A percentile compares a stretch with the other conserved stretches of the same genome.
Conservation (phyloP, 2,329 filamentous ascomycete genomes). For the Epichloe bromicola region DNA sequence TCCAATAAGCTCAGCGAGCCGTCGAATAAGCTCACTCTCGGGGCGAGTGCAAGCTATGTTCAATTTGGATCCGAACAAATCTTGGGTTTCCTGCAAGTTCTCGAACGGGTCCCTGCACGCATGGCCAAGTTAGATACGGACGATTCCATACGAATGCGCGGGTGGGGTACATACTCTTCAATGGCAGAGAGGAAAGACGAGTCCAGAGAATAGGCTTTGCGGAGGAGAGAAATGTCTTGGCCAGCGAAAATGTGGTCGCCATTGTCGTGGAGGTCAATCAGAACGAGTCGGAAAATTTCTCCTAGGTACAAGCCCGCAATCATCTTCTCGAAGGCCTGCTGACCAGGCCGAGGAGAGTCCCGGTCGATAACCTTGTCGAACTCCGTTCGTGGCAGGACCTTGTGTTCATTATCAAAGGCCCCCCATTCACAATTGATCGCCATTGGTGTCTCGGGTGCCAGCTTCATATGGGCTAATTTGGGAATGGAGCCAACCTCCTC, state of each 20-base stretch:
- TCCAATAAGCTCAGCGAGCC: conserved; percentile 84
- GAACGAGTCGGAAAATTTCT: conserved; percentile 81
- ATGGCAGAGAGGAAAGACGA: conserved; percentile 87
- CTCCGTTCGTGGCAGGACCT: conserved; percentile 70
- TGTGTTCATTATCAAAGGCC: conserved; percentile 88
- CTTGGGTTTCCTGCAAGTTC: conserved; percentile 80
- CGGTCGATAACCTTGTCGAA: conserved; percentile 85
- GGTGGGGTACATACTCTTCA: conserved; percentile 54
- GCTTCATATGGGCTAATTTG: conserved; percentile 84
- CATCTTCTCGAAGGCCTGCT: conserved; percentile 97
- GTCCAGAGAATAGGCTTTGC: conserved; percentile 81
- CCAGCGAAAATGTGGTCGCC: conserved; percentile 66
- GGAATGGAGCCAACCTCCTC: conserved; percentile 82
- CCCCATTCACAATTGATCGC: conserved; percentile 98
- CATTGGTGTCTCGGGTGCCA: conserved; percentile 73
- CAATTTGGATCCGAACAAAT: conserved; percentile 68
- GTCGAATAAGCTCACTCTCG: conserved; percentile 81
- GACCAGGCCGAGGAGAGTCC: conserved; percentile 80
- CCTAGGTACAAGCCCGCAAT: conserved; percentile 89
- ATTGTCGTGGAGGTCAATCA: conserved; percentile 76
- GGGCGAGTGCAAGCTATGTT: conserved; percentile 55
- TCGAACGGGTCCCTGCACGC: conserved; percentile 72
- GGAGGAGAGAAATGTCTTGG: conserved; percentile 68
- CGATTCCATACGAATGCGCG: not conserved
- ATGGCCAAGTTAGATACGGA: not conserved